Percentiles rank a stretch among this genome's conserved stretches.
phyloP scores from a whole-genome alignment of 2,329 filamentous ascomycete species.

The Fusarium dimerum region DNA sequence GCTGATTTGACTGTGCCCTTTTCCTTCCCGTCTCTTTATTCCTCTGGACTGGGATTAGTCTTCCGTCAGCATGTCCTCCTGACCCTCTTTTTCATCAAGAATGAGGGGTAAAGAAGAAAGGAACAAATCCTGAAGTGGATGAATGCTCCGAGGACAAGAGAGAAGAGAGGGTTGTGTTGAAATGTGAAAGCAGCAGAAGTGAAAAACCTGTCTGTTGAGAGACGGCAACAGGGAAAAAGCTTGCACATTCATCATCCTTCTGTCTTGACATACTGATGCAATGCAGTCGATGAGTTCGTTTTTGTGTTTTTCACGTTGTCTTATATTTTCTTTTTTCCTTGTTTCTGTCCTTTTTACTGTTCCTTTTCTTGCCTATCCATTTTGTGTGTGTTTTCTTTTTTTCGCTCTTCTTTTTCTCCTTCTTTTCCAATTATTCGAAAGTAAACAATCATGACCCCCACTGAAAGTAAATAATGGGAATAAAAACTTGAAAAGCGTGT shows the following conservation, averaged over 20 bases:
- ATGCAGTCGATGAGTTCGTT: background rate
- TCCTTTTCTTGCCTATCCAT: background rate
- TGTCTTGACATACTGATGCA: too few relatives aligned
- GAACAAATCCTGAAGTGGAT: background rate
- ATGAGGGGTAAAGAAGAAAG: background rate
- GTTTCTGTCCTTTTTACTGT: background rate
- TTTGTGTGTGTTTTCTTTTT: constrained; percentile 13
- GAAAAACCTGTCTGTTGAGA: background rate
- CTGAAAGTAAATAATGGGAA: too few relatives aligned
- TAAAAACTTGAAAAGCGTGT: too few relatives aligned
- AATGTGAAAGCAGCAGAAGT: background rate
- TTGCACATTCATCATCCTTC: background rate
- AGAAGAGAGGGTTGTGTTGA: background rate
- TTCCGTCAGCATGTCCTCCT: too few relatives aligned
- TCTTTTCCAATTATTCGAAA: background rate
- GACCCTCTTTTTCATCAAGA: background rate
- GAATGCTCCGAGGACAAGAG: background rate
- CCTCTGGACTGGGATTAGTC: too few relatives aligned
- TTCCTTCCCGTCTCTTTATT: too few relatives aligned
- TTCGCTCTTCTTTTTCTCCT: constrained; percentile 6
- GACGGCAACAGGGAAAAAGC: background rate
- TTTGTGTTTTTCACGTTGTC: background rate
- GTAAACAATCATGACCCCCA: too few relatives aligned
- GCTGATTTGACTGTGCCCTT: background rate
- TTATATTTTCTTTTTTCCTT: background rate